Evolutionary conservation across 1,139 yeast species (phyloP).

Genomic region (Arxiozyma slooffiae): DNA sequence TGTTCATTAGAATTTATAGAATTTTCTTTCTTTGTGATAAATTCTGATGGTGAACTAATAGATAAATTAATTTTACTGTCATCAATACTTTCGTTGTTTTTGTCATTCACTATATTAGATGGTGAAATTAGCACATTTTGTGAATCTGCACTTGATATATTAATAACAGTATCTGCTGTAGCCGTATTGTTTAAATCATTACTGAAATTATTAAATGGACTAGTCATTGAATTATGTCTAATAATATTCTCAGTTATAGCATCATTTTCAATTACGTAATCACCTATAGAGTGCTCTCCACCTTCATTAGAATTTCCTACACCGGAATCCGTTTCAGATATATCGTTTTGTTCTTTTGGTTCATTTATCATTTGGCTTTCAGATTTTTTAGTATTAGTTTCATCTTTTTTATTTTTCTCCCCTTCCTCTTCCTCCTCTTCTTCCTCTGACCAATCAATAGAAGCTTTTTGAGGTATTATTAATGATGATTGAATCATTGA

Average conservation of each 20-base stretch:
- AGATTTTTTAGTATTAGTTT: neutral
- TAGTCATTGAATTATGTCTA: neutral
- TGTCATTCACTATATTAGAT: neutral
- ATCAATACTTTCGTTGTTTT: neutral
- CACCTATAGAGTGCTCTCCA: neutral
- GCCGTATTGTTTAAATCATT: neutral
- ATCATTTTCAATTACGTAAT: neutral
- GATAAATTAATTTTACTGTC: neutral
- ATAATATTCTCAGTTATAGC: neutral
- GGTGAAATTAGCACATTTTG: neutral
- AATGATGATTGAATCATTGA: conserved; percentile 33
- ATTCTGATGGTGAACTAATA: neutral
- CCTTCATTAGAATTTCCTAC: neutral
- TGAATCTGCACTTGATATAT: neutral
- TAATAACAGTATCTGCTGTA: neutral
- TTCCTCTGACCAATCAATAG: conserved; percentile 75
- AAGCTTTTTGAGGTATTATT: conserved; percentile 68
- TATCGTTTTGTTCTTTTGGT: neutral
- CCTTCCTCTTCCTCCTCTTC: conserved; percentile 34
- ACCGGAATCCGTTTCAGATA: no score
- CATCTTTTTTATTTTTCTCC: neutral
- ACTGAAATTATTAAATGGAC: neutral
- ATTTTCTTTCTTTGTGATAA: neutral
- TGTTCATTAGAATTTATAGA: no score
- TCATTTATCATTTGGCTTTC: neutral